Base-by-base conservation (phyloP, 306 rosid genomes). In the Delonix regia region DNA sequence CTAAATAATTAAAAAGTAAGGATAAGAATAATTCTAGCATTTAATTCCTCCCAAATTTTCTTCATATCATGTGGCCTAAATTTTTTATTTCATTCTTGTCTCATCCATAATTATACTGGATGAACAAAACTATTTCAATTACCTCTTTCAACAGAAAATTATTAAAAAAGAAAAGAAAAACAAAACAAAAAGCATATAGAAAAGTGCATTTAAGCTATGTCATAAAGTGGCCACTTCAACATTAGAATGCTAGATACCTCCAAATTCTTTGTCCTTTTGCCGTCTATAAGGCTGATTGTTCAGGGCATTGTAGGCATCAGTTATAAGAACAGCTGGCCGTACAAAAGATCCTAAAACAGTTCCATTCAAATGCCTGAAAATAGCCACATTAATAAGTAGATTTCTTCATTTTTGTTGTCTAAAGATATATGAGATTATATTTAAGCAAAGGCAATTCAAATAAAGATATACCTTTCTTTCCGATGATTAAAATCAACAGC, bases 281-380 rank as follows among this genome's bases (percentile, higher is more conserved):
- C 98, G 96, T 80, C 98, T 91, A 62, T 91, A 91, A 52, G 99
- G 91, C 88, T 95, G 97, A 87, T 95, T 95, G 77, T 93, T 95
- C 86, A 95, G 73, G 88, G 99, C 99, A 81, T 95, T 95, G 83
- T 91, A 95, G 19, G 99, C 98, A 91, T 95, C 99, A 7, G 99
- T 95, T 78, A 95, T 95, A 47, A 95, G 85, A 80, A 95, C 98
- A 76, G 99, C 99, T 47, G 98, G 98, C 44, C 98, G 91, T 75
- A 93, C 96, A 81, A 88, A 91, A 74, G 97, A 86, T 76, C 94
- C 86, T 61, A 90, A 91, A 86, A 81, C 91, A 75, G 93, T 95
- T 85, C 98, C 98, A 73, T 92, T 95, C 84, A 95, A 86, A 93
- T 95, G 99, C 94, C 99, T 93, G 85, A 88, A 44, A 67, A 79